Evolutionary conservation across 176 grass and related monocot genomes (phyloP).

Genomic region (Otatea glauca): DNA sequence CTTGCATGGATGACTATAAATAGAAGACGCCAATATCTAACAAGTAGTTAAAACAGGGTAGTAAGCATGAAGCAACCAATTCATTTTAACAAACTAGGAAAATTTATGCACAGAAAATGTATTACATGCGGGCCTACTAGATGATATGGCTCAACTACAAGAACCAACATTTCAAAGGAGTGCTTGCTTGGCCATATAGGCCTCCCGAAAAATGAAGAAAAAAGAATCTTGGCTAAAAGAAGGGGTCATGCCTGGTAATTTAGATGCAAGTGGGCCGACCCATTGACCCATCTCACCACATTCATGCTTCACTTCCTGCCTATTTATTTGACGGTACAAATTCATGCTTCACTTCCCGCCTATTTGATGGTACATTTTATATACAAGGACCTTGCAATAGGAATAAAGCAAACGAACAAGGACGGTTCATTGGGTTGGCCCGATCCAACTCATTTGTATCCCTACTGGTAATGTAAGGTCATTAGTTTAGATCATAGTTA

Average conservation of each 20-base stretch:
- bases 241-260: neutral
- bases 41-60: slow-evolving; percentile 29
- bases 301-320: neutral
- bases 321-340: neutral
- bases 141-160: slow-evolving; percentile 33
- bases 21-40: slow-evolving; percentile 22
- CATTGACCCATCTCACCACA: neutral
- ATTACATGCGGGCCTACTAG: neutral
- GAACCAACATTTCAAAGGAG: slow-evolving; percentile 7
- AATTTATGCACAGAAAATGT: neutral
- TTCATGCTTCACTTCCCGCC: neutral
- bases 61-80: slow-evolving; percentile 1
- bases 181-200: slow-evolving; percentile 28
- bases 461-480: neutral
- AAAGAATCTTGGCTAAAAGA: slow-evolving; percentile 22
- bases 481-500: neutral
- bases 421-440: neutral
- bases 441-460: neutral
- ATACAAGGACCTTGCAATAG: neutral
- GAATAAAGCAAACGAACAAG: neutral
- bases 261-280: neutral
- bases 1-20: slow-evolving; percentile 49
- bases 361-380: neutral
- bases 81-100: slow-evolving; percentile 14
- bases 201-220: neutral